phyloP scores from a whole-genome alignment of 805 yeast species.

The Candida pini region DNA sequence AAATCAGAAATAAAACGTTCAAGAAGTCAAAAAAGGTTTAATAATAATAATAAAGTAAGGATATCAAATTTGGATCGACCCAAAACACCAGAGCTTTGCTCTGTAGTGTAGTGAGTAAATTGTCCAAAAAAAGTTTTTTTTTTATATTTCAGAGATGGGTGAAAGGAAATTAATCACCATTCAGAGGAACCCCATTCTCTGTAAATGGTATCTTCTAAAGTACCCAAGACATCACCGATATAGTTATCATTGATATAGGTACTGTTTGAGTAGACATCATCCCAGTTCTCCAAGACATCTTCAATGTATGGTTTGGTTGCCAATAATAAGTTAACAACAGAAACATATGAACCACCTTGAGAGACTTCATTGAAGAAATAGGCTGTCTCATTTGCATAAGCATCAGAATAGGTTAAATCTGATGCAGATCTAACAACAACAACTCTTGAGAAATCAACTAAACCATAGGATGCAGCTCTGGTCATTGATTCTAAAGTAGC shows the following conservation, averaged over 20 bases:
- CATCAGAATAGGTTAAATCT: constrained; percentile 45
- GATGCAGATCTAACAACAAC: constrained; percentile 58
- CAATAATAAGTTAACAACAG: constrained; percentile 44
- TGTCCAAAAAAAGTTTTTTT: not conserved
- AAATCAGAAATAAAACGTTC: constrained; percentile 5
- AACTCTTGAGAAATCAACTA: constrained; percentile 52
- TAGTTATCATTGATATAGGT: constrained; percentile 38
- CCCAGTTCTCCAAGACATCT: constrained; percentile 50
- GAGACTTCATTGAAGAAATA: constrained; percentile 43
- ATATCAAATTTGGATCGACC: too few species aligned
- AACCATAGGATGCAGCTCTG: constrained; percentile 48
- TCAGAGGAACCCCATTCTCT: constrained; percentile 19
- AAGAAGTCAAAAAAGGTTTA: constrained; percentile 6
- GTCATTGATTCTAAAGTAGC: constrained; percentile 56
- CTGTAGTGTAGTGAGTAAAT: not conserved
- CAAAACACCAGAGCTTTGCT: too few species aligned
- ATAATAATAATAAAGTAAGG: not conserved
- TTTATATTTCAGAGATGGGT: too few species aligned
- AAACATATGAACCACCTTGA: constrained; percentile 47
- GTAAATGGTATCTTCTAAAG: constrained; percentile 37
- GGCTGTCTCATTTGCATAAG: constrained; percentile 34
- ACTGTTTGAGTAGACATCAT: constrained; percentile 26
- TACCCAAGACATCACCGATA: constrained; percentile 55
- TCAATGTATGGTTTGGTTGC: constrained; percentile 52
- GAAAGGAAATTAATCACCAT: constrained; percentile 9